Evolutionary conservation across 163 green algal species (phyloP).

Genomic region (Volvox carteri): DNA sequence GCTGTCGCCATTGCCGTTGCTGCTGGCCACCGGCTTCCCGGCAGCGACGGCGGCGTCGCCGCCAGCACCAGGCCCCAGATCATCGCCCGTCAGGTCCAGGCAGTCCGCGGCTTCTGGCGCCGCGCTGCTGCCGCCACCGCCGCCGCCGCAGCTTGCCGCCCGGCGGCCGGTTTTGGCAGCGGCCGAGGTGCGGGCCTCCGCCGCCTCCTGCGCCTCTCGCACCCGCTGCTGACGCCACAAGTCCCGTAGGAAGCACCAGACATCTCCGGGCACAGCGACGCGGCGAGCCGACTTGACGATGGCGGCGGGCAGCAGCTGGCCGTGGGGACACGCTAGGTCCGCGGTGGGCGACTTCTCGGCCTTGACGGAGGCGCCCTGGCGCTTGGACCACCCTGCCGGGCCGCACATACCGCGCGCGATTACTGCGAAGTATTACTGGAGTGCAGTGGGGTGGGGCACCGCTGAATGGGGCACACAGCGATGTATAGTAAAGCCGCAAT

Average conservation of each 20-base stretch:
- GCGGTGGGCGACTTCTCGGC: slow-evolving; percentile 40
- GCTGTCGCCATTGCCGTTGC: background rate
- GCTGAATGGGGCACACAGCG: too few species aligned
- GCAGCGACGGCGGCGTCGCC: background rate
- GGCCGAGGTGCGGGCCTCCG: background rate
- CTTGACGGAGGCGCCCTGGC: slow-evolving; percentile 41
- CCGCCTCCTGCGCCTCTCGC: background rate
- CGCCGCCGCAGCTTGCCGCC: background rate
- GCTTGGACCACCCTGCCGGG: slow-evolving; percentile 34
- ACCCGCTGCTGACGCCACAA: slow-evolving; percentile 40
- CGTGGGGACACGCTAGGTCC: slow-evolving; percentile 31
- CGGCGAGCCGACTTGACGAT: slow-evolving; percentile 2
- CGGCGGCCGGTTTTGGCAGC: background rate
- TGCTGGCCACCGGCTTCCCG: background rate
- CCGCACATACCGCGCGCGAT: too few species aligned
- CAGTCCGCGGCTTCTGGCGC: background rate
- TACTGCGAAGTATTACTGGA: too few species aligned
- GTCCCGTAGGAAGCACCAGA: slow-evolving; percentile 41
- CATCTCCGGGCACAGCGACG: slow-evolving; percentile 32
- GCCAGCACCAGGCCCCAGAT: background rate
- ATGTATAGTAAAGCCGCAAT: too few species aligned
- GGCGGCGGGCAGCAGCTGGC: slow-evolving; percentile 20
- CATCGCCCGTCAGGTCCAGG: slow-evolving; percentile 15
- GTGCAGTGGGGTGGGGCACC: too few species aligned
- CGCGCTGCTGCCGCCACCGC: background rate